A percentile compares a stretch with the other conserved stretches of the same genome.
Evolutionary conservation across 2,329 filamentous ascomycete genomes (phyloP).

Genomic region (Epichloe hybrida): DNA sequence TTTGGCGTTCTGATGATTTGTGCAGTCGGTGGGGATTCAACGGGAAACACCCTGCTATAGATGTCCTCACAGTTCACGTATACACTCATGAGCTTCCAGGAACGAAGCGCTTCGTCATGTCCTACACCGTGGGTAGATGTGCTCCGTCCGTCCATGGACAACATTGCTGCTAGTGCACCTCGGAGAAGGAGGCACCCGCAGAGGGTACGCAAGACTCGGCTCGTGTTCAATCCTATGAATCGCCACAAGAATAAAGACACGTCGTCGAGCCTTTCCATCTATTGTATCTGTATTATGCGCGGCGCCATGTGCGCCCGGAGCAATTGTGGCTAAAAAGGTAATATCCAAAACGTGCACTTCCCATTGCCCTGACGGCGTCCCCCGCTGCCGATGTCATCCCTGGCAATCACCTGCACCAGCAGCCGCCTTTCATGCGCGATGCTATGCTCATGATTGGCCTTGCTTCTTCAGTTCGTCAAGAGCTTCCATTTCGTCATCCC

Average conservation of each 20-base stretch:
- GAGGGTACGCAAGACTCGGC: too few species aligned
- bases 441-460: background rate
- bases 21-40: background rate
- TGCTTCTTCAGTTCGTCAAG: constrained; percentile 25
- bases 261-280: too few species aligned
- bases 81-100: background rate
- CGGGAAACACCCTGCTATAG: background rate
- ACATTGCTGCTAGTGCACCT: too few species aligned
- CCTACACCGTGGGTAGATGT: background rate
- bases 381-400: background rate
- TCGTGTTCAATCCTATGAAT: too few species aligned
- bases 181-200: too few species aligned
- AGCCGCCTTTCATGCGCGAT: background rate
- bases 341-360: too few species aligned
- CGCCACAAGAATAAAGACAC: too few species aligned
- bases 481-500: constrained; percentile 46
- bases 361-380: background rate
- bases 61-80: background rate
- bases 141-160: background rate
- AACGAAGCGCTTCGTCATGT: too few species aligned
- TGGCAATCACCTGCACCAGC: background rate
- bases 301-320: too few species aligned
- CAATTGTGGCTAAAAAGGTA: too few species aligned
- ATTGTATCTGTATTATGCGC: too few species aligned
- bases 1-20: background rate